phyloP scores from a whole-genome alignment of 2,329 filamentous ascomycete species.

The Fusarium sp. region DNA sequence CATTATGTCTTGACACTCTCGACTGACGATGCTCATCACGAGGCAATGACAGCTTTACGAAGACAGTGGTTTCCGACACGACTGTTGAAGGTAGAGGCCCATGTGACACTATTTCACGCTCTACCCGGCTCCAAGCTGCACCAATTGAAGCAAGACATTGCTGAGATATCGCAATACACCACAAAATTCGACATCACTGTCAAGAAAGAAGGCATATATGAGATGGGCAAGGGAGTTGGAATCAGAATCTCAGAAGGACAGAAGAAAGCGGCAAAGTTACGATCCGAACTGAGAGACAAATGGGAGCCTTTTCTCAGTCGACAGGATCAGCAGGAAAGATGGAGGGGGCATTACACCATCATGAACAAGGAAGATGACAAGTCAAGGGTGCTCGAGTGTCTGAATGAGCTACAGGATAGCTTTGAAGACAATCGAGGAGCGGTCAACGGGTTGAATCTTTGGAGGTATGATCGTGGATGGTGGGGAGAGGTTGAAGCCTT shows the following conservation, averaged over 20 bases:
- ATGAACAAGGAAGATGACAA: slow-evolving; percentile 37
- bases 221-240: slow-evolving; percentile 30
- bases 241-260: slow-evolving; percentile 23
- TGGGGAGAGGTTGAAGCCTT: slow-evolving; percentile 14
- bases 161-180: background rate
- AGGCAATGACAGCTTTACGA: slow-evolving; percentile 19
- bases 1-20: slow-evolving; percentile 27
- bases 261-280: slow-evolving; percentile 1
- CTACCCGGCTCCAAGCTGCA: slow-evolving; percentile 25
- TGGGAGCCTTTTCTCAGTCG: slow-evolving; percentile 28
- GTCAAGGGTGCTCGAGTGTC: slow-evolving; percentile 13
- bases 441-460: slow-evolving; percentile 22
- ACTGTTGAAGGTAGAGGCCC: slow-evolving; percentile 28
- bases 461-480: slow-evolving; percentile 26
- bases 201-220: slow-evolving; percentile 6
- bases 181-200: slow-evolving; percentile 1
- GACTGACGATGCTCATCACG: slow-evolving; percentile 20
- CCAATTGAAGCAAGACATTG: slow-evolving; percentile 15
- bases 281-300: slow-evolving; percentile 14
- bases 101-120: slow-evolving; percentile 33
- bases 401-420: background rate
- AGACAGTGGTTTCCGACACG: slow-evolving; percentile 25
- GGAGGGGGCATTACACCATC: slow-evolving; percentile 31
- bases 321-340: slow-evolving; percentile 21
- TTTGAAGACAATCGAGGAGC: slow-evolving; percentile 8